phyloP scores from a whole-genome alignment of 2,329 filamentous ascomycete genomes.

The Pyrenochaeta sp. region DNA sequence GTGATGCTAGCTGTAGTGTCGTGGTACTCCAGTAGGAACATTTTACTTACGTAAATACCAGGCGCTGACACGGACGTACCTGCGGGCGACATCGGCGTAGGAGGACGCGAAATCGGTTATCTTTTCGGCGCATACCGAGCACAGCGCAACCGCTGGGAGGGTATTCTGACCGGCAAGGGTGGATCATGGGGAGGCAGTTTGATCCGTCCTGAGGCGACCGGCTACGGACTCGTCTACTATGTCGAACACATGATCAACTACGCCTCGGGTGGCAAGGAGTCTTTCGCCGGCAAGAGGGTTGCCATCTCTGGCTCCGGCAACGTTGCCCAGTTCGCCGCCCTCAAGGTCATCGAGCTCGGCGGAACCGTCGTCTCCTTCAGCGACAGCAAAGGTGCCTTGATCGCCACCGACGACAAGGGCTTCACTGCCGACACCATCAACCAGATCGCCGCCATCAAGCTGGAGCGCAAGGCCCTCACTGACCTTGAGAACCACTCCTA shows the following conservation, averaged over 20 bases:
- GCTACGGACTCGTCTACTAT: conserved; percentile 90
- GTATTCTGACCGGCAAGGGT: conserved; percentile 95
- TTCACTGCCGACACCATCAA: conserved; percentile 84
- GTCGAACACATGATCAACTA: conserved; percentile 70
- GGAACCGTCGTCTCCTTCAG: conserved; percentile 91
- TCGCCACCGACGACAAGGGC: conserved; percentile 73
- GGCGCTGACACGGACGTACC: conserved; percentile 93
- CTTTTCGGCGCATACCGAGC: conserved; percentile 94
- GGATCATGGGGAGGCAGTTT: conserved; percentile 89
- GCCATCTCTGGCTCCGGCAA: conserved; percentile 97
- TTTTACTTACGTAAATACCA: conserved; percentile 38
- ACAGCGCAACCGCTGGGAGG: conserved; percentile 90
- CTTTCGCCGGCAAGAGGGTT: conserved; percentile 89
- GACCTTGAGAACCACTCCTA: conserved; percentile 75
- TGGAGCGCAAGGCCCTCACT: conserved; percentile 82
- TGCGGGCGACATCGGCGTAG: conserved; percentile 95
- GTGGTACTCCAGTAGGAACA: conserved; percentile 46
- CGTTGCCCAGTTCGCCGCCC: conserved; percentile 95
- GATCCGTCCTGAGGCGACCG: conserved; percentile 96
- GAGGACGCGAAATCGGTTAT: conserved; percentile 90
- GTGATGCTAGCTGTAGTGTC: conserved; percentile 3
- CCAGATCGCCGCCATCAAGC: conserved; percentile 84
- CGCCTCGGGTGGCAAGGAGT: conserved; percentile 78
- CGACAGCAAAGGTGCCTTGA: conserved; percentile 85
- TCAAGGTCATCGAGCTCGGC: conserved; percentile 96